A percentile compares a stretch with the other conserved stretches of the same genome.
Conservation (phyloP, 2,329 filamentous ascomycete species). For the Aaosphaeria arxii region DNA sequence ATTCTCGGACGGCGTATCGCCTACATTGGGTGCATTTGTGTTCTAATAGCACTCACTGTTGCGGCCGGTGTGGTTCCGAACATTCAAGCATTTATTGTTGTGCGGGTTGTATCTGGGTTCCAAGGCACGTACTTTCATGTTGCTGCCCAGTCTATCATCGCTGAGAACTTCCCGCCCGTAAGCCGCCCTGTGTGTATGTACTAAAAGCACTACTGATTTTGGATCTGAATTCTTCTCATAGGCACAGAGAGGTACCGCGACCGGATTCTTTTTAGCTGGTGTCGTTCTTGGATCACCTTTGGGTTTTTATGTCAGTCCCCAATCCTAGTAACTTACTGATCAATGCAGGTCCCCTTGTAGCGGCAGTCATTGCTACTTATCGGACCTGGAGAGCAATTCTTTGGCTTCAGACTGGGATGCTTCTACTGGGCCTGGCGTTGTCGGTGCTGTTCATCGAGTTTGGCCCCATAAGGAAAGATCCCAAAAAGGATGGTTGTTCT, state of each 20-base stretch:
- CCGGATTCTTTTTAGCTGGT: constrained; percentile 44
- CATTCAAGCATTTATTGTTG: constrained; percentile 9
- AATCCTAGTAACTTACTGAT: too few relatives aligned
- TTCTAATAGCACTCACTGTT: not conserved
- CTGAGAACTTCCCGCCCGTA: constrained; percentile 16
- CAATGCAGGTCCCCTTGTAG: constrained; percentile 26
- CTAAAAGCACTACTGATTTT: too few relatives aligned
- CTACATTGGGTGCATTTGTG: not conserved
- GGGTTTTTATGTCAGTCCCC: constrained; percentile 4
- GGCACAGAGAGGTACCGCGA: constrained; percentile 41
- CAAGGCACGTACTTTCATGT: constrained; percentile 16
- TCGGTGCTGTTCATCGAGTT: constrained; percentile 12
- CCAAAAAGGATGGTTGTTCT: not conserved
- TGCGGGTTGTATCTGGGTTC: constrained; percentile 12
- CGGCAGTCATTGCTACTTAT: constrained; percentile 30
- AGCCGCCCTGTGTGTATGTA: too few relatives aligned
- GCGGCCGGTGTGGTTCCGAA: constrained; percentile 11
- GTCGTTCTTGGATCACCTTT: constrained; percentile 43
- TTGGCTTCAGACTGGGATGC: constrained; percentile 33
- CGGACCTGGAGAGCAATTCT: constrained; percentile 28
- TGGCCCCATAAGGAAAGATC: not conserved
- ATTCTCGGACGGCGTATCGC: not conserved
- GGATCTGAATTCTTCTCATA: too few relatives aligned
- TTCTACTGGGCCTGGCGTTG: constrained; percentile 21
- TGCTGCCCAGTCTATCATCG: constrained; percentile 14